Evolutionary conservation across 345 rosid species (phyloP), one percentile per base, ranked within the genome.

Genomic region (Pseudoturritis turrita): DNA sequence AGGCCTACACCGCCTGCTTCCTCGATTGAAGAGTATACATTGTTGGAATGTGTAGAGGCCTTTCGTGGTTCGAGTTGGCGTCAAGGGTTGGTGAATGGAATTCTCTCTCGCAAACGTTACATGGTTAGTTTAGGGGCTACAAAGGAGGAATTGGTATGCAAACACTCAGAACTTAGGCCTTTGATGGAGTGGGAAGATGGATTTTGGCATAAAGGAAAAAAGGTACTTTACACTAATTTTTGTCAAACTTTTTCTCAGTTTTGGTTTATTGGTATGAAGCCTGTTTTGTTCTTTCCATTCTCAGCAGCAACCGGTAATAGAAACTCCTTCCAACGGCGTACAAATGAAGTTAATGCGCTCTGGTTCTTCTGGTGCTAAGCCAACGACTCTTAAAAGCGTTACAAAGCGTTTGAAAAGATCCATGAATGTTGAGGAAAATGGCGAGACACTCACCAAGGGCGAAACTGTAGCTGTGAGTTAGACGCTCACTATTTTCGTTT

Each of bases 161-260:
- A 43, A 36, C 80, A 71, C 53, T 62, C 83, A 0, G 81, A 79
- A 12, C 41, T 89, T 64, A 82, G 96, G 72, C 92, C 92, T 58
- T 80, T 73, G 19, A 72, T 60, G 61, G 85, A 81, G 62, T 86
- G 92, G 92, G 44, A 70, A 62, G 65, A 83, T 81, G 87, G 89
- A 4, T 58, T 62, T 46, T 84, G 96, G 96, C 54, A 39, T 56
- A 55, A 77, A 25, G 57, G 65, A 64, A 71, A 77, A 44, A 79
- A 83, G 90, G 96, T 89, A 81, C 65, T 22, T 22, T 44, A 52
- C 40, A 54, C 29, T 37, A 4, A 4, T 47, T 31, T 44, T 6
- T 45, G 6, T 53, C 31, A 17, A 33, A 4, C 2, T 47, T 31
- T 44, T 6, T 45, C 4, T 53, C 31, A 17, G 23, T 41, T 17